Evolutionary conservation across 2,329 filamentous ascomycete genomes (phyloP).

Genomic region (Verticillium isaacii): DNA sequence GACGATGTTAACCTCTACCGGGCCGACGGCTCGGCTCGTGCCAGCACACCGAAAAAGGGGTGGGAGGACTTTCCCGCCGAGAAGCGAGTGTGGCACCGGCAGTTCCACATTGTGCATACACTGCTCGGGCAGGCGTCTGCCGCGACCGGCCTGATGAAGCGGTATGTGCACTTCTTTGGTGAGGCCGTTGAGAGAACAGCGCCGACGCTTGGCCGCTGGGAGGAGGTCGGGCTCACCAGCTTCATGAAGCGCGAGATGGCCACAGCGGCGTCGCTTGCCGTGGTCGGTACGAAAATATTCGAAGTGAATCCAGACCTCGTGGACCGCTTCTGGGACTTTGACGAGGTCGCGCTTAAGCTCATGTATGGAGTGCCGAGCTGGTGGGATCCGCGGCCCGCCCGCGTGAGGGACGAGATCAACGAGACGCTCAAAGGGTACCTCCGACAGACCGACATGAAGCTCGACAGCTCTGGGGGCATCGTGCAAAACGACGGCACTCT

Average conservation of each 20-base stretch:
- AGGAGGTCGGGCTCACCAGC: slow-evolving; percentile 11
- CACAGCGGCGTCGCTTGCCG: slow-evolving; percentile 12
- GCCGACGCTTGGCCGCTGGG: slow-evolving; percentile 11
- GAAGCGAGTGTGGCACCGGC: slow-evolving; percentile 16
- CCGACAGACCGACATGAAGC: slow-evolving; percentile 4
- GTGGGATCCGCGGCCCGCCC: slow-evolving; percentile 12
- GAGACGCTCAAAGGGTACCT: slow-evolving; percentile 9
- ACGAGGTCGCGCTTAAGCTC: slow-evolving; percentile 14
- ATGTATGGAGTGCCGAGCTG: slow-evolving; percentile 17
- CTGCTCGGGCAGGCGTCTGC: slow-evolving; percentile 8
- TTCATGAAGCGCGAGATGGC: slow-evolving; percentile 16
- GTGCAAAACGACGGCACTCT: slow-evolving; percentile 12
- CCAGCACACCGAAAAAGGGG: slow-evolving; percentile 11
- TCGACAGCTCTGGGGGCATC: neutral
- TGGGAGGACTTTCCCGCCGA: slow-evolving; percentile 8
- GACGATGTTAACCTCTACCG: slow-evolving; percentile 12
- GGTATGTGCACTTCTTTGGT: slow-evolving; percentile 4
- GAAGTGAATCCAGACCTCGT: slow-evolving; percentile 18
- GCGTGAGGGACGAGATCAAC: slow-evolving; percentile 12
- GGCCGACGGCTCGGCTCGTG: slow-evolving; percentile 12
- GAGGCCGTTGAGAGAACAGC: slow-evolving; percentile 8
- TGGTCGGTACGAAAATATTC: slow-evolving; percentile 18
- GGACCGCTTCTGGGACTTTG: slow-evolving; percentile 19
- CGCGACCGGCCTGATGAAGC: neutral
- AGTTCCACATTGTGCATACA: slow-evolving; percentile 10